These are phyloP conservation scores for Xylaria arbuscula DNA, from an alignment of 2,329 filamentous ascomycete species.

Conservation along the genomic window DNA sequence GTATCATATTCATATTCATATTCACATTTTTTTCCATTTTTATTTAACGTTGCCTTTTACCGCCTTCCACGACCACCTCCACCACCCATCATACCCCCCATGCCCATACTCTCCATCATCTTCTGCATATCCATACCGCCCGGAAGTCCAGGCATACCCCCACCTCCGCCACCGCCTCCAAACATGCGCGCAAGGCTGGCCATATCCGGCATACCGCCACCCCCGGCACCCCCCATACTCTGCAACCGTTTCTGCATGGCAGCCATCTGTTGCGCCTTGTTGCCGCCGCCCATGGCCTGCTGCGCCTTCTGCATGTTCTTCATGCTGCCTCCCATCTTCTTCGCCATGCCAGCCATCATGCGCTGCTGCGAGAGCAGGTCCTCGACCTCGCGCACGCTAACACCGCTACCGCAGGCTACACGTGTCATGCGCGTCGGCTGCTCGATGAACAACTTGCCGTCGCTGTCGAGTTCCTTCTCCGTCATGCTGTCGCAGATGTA, in stretches of 20 bases:
- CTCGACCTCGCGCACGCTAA: constrained; percentile 91
- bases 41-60: constrained; percentile 25
- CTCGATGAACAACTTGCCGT: constrained; percentile 93
- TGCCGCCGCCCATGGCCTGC: constrained; percentile 87
- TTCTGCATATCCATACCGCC: constrained; percentile 81
- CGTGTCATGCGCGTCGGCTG: constrained; percentile 94
- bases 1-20: constrained; percentile 3
- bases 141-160: constrained; percentile 67
- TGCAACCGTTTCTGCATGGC: constrained; percentile 97
- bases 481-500: constrained; percentile 99
- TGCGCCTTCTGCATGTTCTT: constrained; percentile 97
- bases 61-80: constrained; percentile 51
- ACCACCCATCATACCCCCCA: constrained; percentile 66
- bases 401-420: constrained; percentile 89
- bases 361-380: constrained; percentile 96
- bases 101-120: constrained; percentile 80
- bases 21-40: not conserved
- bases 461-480: constrained; percentile 91
- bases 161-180: constrained; percentile 73
- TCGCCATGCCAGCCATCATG: constrained; percentile 99
- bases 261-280: constrained; percentile 92
- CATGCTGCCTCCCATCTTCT: constrained; percentile 98
- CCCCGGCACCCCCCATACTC: constrained; percentile 84
- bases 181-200: constrained; percentile 92
- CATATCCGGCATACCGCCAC: constrained; percentile 81